Conservation (phyloP, 768 basidiomycete species). For the Tylopilus sp. region DNA sequence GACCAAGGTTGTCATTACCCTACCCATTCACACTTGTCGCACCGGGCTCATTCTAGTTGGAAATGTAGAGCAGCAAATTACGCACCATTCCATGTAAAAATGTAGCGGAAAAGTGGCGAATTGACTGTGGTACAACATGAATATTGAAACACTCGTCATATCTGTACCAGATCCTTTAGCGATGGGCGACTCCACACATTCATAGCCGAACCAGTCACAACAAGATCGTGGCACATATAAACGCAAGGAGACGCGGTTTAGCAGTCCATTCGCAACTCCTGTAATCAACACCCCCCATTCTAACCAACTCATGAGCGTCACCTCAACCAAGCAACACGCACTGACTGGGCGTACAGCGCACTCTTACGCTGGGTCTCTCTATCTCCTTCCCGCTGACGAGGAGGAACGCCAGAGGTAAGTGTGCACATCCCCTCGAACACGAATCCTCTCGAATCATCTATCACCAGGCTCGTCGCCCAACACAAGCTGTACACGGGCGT, state of each 20-base stretch:
- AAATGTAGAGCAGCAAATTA: too few species aligned
- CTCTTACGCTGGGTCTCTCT: conserved; percentile 18
- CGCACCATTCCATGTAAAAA: too few species aligned
- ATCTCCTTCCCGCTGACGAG: conserved; percentile 26
- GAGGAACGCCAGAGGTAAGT: conserved; percentile 27
- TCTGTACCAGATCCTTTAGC: too few species aligned
- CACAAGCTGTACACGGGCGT: conserved; percentile 16
- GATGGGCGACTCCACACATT: too few species aligned
- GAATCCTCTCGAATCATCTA: neutral
- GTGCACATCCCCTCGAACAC: neutral
- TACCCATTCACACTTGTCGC: too few species aligned
- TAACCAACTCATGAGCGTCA: conserved; percentile 6
- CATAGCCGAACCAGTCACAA: neutral
- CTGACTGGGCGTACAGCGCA: conserved; percentile 17
- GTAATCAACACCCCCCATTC: neutral
- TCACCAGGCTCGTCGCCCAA: conserved; percentile 10
- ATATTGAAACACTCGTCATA: too few species aligned
- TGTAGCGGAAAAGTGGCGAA: too few species aligned
- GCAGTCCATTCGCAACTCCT: neutral
- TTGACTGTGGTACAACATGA: too few species aligned
- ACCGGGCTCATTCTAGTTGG: too few species aligned
- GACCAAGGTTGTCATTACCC: too few species aligned
- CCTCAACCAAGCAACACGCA: neutral
- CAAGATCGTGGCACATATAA: neutral
- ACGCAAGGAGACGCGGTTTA: too few species aligned